Evolutionary conservation across 2,329 filamentous ascomycete genomes (phyloP).

Genomic region (Sclerotinia spermophila): DNA sequence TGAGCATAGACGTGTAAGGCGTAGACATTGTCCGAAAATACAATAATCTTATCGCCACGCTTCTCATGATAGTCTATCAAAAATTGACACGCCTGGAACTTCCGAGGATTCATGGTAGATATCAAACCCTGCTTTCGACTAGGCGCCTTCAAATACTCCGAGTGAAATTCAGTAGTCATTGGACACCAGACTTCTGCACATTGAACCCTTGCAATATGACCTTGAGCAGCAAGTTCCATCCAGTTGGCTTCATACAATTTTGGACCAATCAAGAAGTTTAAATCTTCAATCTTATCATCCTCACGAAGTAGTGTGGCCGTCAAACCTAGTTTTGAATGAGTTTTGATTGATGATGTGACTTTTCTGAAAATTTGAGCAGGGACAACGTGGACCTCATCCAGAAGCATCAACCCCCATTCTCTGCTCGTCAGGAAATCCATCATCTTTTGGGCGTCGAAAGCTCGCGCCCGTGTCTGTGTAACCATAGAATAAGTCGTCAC

Average conservation of each 20-base stretch:
- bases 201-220: conserved; percentile 94
- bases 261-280: conserved; percentile 96
- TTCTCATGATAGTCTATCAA: conserved; percentile 97
- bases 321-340: conserved; percentile 89
- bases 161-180: conserved; percentile 98
- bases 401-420: conserved; percentile 96
- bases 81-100: conserved; percentile 96
- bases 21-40: conserved; percentile 97
- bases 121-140: conserved; percentile 65
- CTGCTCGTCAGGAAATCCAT: conserved; percentile 87
- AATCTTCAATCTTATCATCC: conserved; percentile 95
- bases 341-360: conserved; percentile 88
- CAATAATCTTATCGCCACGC: conserved; percentile 94
- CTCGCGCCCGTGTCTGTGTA: conserved; percentile 81
- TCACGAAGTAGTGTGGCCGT: conserved; percentile 93
- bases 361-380: conserved; percentile 94
- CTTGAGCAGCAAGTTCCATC: conserved; percentile 97
- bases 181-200: conserved; percentile 99
- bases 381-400: conserved; percentile 97
- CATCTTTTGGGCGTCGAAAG: conserved; percentile 93
- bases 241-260: conserved; percentile 98
- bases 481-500: conserved; percentile 99
- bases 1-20: conserved; percentile 81
- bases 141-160: conserved; percentile 77
- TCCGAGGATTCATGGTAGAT: conserved; percentile 96